phyloP scores from a whole-genome alignment of 1,139 yeast species.

The Zygotorulaspora mrakii region DNA sequence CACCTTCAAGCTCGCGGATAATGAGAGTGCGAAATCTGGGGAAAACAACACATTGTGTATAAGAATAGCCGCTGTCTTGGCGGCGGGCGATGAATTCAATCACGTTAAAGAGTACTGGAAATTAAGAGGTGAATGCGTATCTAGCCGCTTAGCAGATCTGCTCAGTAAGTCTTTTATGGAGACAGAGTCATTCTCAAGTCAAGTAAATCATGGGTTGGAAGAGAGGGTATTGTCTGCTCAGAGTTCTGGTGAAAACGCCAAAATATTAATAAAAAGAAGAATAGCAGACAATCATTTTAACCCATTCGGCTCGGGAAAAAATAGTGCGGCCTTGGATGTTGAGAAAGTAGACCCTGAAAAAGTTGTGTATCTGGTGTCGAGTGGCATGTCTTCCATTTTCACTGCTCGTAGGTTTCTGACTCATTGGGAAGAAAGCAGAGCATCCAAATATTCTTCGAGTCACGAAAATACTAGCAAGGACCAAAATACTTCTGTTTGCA shows the following conservation, averaged over 20 bases:
- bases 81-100: slow-evolving; percentile 16
- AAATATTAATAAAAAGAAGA: slow-evolving; percentile 61
- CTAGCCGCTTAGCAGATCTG: slow-evolving; percentile 15
- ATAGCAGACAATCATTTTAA: slow-evolving; percentile 59
- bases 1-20: slow-evolving; percentile 6
- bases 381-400: slow-evolving; percentile 90
- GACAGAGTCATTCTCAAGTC: not conserved
- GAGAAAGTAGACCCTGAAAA: slow-evolving; percentile 21
- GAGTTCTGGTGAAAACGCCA: slow-evolving; percentile 82
- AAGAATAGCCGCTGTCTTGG: slow-evolving; percentile 18
- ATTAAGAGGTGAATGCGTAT: slow-evolving; percentile 18
- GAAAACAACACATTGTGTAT: slow-evolving; percentile 1
- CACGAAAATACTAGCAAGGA: not conserved
- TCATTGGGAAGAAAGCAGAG: slow-evolving; percentile 43
- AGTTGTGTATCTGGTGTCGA: slow-evolving; percentile 73
- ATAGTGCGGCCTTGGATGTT: slow-evolving; percentile 20
- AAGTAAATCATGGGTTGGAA: slow-evolving; percentile 19
- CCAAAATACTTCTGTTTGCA: not conserved
- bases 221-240: slow-evolving; percentile 57
- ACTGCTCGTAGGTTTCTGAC: slow-evolving; percentile 61
- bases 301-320: slow-evolving; percentile 14
- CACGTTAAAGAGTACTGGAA: slow-evolving; percentile 19
- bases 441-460: not conserved
- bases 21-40: not conserved
- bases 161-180: slow-evolving; percentile 8